A percentile compares a stretch with the other conserved stretches of the same genome.
Conservation (phyloP, 768 basidiomycete genomes). For the Rhodotorula paludigena region DNA sequence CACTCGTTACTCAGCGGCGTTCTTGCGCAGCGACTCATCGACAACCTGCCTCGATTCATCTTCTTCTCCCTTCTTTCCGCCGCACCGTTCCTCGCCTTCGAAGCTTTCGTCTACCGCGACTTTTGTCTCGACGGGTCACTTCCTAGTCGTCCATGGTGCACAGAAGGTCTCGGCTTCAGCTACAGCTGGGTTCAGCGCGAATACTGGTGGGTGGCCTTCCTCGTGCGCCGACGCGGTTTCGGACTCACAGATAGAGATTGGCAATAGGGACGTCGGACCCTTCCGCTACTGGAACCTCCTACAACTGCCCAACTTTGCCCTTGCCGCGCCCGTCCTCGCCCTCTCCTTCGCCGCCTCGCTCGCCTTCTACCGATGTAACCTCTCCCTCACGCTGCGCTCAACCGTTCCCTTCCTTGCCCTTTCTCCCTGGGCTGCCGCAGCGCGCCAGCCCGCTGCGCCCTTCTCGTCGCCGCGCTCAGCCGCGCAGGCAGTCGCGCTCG, state of each 20-base stretch:
- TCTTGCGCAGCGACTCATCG: conserved; percentile 47
- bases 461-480: not conserved
- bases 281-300: conserved; percentile 75
- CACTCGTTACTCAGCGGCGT: not conserved
- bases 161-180: conserved; percentile 58
- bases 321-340: conserved; percentile 66
- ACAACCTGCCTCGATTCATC: conserved; percentile 48
- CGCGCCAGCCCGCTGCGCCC: not conserved
- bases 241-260: not conserved
- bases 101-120: conserved; percentile 59
- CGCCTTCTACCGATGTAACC: conserved; percentile 39
- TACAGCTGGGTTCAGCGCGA: conserved; percentile 74
- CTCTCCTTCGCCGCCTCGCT: conserved; percentile 51
- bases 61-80: conserved; percentile 54
- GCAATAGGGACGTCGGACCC: conserved; percentile 63
- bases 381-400: conserved; percentile 48
- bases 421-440: not conserved
- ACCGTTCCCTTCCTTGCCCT: conserved; percentile 20
- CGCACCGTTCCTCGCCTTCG: conserved; percentile 67
- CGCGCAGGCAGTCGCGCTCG: conserved; percentile 51
- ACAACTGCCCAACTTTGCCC: conserved; percentile 82
- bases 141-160: conserved; percentile 68
- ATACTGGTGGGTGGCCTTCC: conserved; percentile 60
- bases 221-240: not conserved
- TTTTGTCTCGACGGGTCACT: conserved; percentile 55